Percentiles rank a stretch among this genome's conserved stretches.
phyloP scores from a whole-genome alignment of 2,329 filamentous ascomycete species.

The Hypoxylon sp. region DNA sequence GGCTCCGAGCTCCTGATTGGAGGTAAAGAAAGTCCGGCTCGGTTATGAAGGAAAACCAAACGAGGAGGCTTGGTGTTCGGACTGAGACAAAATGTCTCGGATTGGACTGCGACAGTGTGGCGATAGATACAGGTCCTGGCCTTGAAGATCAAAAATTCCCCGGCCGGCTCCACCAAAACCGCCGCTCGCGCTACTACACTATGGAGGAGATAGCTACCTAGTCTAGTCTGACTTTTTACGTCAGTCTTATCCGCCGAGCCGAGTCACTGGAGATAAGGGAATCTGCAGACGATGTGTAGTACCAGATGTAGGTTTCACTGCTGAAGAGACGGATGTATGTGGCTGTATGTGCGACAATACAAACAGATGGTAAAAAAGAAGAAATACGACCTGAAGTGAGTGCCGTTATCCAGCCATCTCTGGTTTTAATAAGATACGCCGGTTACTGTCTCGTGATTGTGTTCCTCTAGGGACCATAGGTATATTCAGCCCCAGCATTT shows the following conservation, averaged over 20 bases:
- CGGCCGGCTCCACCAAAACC: conserved; percentile 34
- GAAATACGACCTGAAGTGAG: neutral
- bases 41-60: conserved; percentile 3
- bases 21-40: conserved; percentile 3
- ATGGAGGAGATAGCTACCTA: conserved; percentile 16
- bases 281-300: neutral
- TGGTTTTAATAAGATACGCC: neutral
- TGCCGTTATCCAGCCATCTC: neutral
- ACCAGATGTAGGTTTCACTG: neutral
- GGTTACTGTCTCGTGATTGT: neutral
- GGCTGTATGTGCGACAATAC: neutral
- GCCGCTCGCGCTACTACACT: conserved; percentile 22
- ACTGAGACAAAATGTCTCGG: conserved; percentile 19
- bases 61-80: neutral
- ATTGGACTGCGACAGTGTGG: conserved; percentile 13
- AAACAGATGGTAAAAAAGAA: neutral
- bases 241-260: conserved; percentile 27
- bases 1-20: neutral
- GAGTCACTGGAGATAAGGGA: conserved; percentile 25
- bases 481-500: conserved; percentile 17
- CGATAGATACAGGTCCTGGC: neutral
- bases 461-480: neutral
- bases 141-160: conserved; percentile 20
- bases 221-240: conserved; percentile 16
- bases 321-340: neutral